These are phyloP conservation scores for Isatis lusitanica DNA, from an alignment of 441 rosid species.

Conservation along the genomic window DNA sequence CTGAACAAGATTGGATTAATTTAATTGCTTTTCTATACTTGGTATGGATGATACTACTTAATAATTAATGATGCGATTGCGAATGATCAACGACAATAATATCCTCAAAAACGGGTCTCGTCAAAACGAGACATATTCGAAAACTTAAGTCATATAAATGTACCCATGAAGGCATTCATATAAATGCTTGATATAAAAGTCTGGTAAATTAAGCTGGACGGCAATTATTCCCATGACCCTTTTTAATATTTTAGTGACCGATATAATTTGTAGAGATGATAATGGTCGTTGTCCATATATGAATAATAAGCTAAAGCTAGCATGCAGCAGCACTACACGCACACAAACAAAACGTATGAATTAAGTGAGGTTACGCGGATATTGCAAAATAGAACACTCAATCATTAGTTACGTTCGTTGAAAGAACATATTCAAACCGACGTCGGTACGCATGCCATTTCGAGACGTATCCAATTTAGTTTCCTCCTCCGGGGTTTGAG, in stretches of 20 bases:
- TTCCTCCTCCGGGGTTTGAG: constrained; percentile 18
- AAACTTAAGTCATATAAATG: not conserved
- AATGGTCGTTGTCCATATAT: not conserved
- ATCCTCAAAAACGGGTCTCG: constrained; percentile 7
- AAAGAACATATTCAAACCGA: not conserved
- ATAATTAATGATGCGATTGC: constrained; percentile 14
- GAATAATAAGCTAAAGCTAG: not conserved
- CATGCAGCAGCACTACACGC: not conserved
- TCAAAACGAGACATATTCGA: not conserved
- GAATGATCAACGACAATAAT: constrained; percentile 16
- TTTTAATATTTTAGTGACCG: not conserved
- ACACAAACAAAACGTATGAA: not conserved
- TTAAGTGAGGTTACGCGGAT: not conserved
- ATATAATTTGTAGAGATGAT: not conserved
- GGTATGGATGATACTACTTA: not conserved
- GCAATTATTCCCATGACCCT: not conserved
- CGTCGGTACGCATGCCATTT: constrained; percentile 36
- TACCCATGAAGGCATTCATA: not conserved
- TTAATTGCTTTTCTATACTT: constrained; percentile 11
- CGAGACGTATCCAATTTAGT: constrained; percentile 33
- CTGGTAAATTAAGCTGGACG: not conserved
- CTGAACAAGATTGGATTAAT: constrained; percentile 22
- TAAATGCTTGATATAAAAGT: not conserved
- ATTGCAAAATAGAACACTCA: constrained; percentile 7
- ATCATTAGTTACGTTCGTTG: not conserved